phyloP scores from a whole-genome alignment of 139 green algal genomes.

The Auxenochlorella protothecoides region DNA sequence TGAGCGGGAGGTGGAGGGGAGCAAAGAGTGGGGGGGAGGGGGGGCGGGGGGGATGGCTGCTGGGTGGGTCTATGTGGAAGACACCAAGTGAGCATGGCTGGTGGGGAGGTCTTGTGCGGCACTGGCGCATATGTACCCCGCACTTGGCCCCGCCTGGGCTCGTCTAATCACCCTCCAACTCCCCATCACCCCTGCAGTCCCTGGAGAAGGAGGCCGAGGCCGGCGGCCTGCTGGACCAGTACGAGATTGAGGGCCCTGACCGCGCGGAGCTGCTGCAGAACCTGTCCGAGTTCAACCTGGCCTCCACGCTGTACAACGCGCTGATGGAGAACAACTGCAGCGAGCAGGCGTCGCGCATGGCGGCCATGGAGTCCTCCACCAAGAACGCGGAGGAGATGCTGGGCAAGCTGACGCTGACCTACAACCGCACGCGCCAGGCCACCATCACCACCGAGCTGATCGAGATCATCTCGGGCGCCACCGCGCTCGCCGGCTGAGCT shows the following conservation, averaged over 20 bases:
- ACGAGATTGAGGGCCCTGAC: conserved; percentile 91
- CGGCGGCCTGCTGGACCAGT: conserved; percentile 74
- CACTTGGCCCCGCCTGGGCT: background rate
- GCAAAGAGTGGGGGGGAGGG: too few species aligned
- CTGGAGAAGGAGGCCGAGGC: conserved; percentile 66
- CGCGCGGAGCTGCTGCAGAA: conserved; percentile 78
- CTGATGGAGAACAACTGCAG: conserved; percentile 94
- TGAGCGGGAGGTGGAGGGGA: conserved; percentile 4
- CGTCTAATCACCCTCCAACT: background rate
- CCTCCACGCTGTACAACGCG: conserved; percentile 84
- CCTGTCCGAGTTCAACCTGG: conserved; percentile 94
- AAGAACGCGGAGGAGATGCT: conserved; percentile 97
- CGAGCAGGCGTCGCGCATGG: conserved; percentile 93
- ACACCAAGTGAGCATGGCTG: too few species aligned
- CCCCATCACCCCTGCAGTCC: conserved; percentile 21
- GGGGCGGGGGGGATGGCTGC: background rate
- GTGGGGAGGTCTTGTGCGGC: too few species aligned
- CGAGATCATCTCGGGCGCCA: conserved; percentile 94
- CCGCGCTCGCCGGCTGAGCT: conserved; percentile 45
- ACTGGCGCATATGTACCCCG: background rate
- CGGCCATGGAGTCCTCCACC: conserved; percentile 95
- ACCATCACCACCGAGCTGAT: conserved; percentile 97
- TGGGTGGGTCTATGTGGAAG: background rate
- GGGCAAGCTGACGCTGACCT: conserved; percentile 82
- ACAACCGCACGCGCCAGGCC: conserved; percentile 86